These are phyloP conservation scores for Gremmenia infestans DNA, from an alignment of 2,329 filamentous ascomycete genomes.

Conservation along the genomic window DNA sequence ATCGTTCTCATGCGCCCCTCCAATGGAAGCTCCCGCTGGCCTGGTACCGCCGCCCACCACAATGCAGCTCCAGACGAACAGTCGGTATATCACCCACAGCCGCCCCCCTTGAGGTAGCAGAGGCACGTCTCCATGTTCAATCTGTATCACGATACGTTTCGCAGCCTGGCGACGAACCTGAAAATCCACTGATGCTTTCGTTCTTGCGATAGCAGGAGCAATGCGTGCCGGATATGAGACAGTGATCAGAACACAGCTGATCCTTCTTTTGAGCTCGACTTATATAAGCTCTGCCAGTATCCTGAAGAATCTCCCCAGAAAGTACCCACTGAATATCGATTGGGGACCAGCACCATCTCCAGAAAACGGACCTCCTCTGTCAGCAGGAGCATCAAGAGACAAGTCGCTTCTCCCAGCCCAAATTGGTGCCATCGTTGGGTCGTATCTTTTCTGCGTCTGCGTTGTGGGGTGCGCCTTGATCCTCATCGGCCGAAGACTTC, in stretches of 20 bases:
- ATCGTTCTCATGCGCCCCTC: background rate
- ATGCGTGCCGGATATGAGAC: constrained; percentile 21
- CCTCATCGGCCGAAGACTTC: constrained; percentile 52
- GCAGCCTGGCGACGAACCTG: constrained; percentile 15
- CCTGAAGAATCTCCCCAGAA: constrained; percentile 16
- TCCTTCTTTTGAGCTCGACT: constrained; percentile 12
- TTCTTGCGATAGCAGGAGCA: constrained; percentile 12
- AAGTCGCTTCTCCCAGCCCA: constrained; percentile 68
- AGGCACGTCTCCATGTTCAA: constrained; percentile 19
- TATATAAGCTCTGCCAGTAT: constrained; percentile 20
- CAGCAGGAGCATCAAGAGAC: constrained; percentile 55
- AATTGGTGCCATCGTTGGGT: constrained; percentile 76
- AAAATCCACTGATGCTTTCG: constrained; percentile 12
- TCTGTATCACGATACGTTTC: constrained; percentile 29
- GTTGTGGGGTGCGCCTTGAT: constrained; percentile 65
- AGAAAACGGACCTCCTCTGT: constrained; percentile 55
- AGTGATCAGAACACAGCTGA: constrained; percentile 14
- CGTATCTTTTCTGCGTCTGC: constrained; percentile 74
- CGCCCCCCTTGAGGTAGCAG: constrained; percentile 14
- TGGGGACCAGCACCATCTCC: constrained; percentile 53
- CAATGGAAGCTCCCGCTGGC: constrained; percentile 10
- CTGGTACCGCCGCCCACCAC: constrained; percentile 7
- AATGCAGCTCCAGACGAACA: constrained; percentile 5
- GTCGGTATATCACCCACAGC: constrained; percentile 24
- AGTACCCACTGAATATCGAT: constrained; percentile 36